Base-by-base conservation (phyloP, 441 rosid genomes). In the Adansonia gregorii region DNA sequence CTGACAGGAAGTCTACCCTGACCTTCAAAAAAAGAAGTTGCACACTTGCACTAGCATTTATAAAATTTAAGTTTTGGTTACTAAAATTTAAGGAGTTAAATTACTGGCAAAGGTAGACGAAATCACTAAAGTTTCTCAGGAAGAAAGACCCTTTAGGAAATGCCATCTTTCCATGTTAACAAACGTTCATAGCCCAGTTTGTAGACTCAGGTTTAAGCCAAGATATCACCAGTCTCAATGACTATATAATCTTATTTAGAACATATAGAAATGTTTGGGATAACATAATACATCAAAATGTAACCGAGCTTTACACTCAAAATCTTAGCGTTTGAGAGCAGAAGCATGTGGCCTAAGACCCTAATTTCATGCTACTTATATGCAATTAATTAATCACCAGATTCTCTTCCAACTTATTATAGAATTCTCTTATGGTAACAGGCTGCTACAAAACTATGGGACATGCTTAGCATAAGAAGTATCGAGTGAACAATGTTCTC, bases 1-100 rank as follows among this genome's bases (percentile, higher is more conserved):
- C 79, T 5, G 97, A 87, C 55, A 91, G 81, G 77, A 92, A 85
- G 59, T 88, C 93, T 78, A 90, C 87, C 78, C 97, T 85, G 67
- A 89, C 89, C 98, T 95, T 81, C 87, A 87, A 73, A 75, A 67
- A 76, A 46, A 76, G 15, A 22, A 63, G 51, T 9, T 11, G 5
- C 27, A 24, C 27, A 24, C 14, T 1, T 59, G 60, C 75, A 52
- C 8, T 2, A 70, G 73, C 43, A 51, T 27, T 27, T 22, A 70
- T 58, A 24, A 24, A 24, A 24, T 24, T 24, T 24, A 1, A 24
- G 27, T 24, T 24, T 24, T 24, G 27, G 27, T 24, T 24, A 24
- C 27, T 24, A 24, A 24, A 24, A 24, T 0, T 24, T 24, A 24
- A 24, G 27, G 27, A 24, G 27, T 24, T 24, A 24, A 24, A 24